Percentiles rank a stretch among this genome's conserved stretches.
These are phyloP conservation scores for Moesziomyces sp. DNA, from an alignment of 1,284 basidiomycete species.

Conservation along the genomic window DNA sequence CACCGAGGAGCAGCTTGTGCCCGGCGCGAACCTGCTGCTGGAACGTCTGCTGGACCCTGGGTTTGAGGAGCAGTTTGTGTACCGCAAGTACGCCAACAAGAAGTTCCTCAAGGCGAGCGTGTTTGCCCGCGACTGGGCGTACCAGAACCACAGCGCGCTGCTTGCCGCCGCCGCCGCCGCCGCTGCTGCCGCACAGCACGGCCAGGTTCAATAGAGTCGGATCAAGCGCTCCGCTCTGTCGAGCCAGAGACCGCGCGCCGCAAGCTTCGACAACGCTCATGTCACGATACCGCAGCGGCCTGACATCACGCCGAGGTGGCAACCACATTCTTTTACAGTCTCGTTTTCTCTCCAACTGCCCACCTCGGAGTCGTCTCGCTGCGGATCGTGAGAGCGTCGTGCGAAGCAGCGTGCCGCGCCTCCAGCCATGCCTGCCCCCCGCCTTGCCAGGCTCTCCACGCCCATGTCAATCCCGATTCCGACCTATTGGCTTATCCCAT, in stretches of 20 bases:
- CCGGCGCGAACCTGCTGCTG: slow-evolving; percentile 83
- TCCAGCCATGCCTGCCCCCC: slow-evolving; percentile 3
- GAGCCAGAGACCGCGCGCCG: too few relatives aligned
- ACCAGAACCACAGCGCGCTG: slow-evolving; percentile 55
- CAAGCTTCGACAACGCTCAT: background rate
- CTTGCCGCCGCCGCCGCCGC: slow-evolving; percentile 41
- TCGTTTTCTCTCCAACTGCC: slow-evolving; percentile 27
- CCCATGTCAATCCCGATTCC: background rate
- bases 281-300: slow-evolving; percentile 1
- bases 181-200: slow-evolving; percentile 27
- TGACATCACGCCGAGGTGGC: slow-evolving; percentile 12
- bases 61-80: slow-evolving; percentile 88
- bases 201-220: slow-evolving; percentile 17
- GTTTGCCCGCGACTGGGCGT: slow-evolving; percentile 71
- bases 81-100: slow-evolving; percentile 96
- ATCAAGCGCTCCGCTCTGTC: too few relatives aligned
- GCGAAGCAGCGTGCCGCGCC: background rate
- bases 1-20: slow-evolving; percentile 87
- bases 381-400: background rate
- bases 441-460: too few relatives aligned
- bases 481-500: slow-evolving; percentile 14
- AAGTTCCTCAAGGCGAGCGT: slow-evolving; percentile 82
- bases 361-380: slow-evolving; percentile 10
- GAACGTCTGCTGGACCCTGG: slow-evolving; percentile 83
- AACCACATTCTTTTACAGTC: slow-evolving; percentile 27